These are phyloP conservation scores for Fusarium tuaranense DNA, from an alignment of 2,329 filamentous ascomycete species.

Conservation along the genomic window DNA sequence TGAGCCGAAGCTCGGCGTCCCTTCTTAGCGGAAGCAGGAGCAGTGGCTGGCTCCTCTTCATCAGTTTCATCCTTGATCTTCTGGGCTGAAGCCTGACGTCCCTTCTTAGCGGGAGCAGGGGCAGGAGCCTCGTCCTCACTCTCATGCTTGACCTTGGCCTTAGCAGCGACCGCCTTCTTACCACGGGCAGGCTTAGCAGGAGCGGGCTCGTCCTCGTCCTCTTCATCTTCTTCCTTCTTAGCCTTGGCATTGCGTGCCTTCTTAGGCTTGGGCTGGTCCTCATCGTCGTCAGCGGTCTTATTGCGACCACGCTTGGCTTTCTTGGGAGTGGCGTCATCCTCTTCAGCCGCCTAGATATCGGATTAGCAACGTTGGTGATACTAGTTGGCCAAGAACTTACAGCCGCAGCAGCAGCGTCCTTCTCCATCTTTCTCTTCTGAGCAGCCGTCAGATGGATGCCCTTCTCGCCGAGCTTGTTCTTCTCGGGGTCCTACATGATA, in stretches of 20 bases:
- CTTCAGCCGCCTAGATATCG: conserved; percentile 42
- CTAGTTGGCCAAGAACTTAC: conserved; percentile 23
- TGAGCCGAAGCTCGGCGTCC: conserved; percentile 29
- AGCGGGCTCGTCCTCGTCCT: conserved; percentile 29
- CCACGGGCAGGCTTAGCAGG: conserved; percentile 38
- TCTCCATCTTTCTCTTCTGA: conserved; percentile 52
- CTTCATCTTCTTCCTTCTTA: conserved; percentile 36
- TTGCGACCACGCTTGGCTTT: conserved; percentile 52
- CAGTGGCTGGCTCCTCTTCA: conserved; percentile 19
- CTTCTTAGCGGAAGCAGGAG: conserved; percentile 44
- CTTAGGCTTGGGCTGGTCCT: conserved; percentile 50
- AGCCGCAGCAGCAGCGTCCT: conserved; percentile 45
- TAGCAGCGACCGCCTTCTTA: conserved; percentile 27
- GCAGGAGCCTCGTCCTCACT: conserved; percentile 28
- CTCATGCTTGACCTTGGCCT: conserved; percentile 39
- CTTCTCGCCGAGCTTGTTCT: conserved; percentile 75
- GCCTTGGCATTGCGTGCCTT: conserved; percentile 50
- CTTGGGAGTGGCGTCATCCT: conserved; percentile 46
- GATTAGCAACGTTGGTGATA: conserved; percentile 16
- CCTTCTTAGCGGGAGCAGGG: conserved; percentile 46
- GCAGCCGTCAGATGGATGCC: conserved; percentile 67
- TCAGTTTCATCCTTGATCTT: conserved; percentile 39
- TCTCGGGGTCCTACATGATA: conserved; percentile 73
- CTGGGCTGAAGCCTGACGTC: conserved; percentile 13
- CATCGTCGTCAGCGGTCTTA: conserved; percentile 50